A percentile compares a stretch with the other conserved stretches of the same genome.
These are phyloP conservation scores for Aspergillus ustus DNA, from an alignment of 2,329 filamentous ascomycete species.

Conservation along the genomic window DNA sequence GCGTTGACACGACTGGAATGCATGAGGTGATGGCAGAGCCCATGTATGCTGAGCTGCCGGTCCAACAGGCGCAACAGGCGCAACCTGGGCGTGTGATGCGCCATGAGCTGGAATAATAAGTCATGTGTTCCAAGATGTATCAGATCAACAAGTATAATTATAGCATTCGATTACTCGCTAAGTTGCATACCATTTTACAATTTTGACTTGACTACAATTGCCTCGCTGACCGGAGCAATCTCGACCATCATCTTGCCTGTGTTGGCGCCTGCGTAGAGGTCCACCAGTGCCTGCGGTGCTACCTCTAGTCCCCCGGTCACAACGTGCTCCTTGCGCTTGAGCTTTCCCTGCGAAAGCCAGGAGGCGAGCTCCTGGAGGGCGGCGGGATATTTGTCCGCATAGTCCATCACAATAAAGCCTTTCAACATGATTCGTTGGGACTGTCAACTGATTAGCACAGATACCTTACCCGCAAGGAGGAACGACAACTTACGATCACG, in stretches of 20 bases:
- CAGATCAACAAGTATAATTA: not conserved
- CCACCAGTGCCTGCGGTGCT: conserved; percentile 66
- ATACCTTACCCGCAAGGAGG: not conserved
- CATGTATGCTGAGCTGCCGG: not conserved
- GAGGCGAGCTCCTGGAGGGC: conserved; percentile 65
- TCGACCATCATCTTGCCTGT: conserved; percentile 66
- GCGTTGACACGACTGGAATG: not conserved
- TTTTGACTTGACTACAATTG: conserved; percentile 44
- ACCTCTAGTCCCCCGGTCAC: conserved; percentile 69
- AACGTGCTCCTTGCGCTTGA: conserved; percentile 73
- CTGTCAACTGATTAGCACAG: conserved; percentile 29
- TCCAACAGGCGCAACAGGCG: not conserved
- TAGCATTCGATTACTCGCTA: not conserved
- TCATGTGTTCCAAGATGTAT: not conserved
- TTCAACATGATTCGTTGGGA: conserved; percentile 58
- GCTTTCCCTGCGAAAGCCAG: conserved; percentile 73
- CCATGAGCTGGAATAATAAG: not conserved
- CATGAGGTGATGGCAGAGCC: not conserved
- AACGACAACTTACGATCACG: conserved; percentile 39
- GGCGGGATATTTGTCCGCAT: conserved; percentile 58
- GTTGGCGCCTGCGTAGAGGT: conserved; percentile 71
- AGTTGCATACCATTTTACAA: conserved; percentile 35
- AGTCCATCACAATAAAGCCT: conserved; percentile 77
- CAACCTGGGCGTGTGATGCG: not conserved
- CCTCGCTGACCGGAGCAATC: conserved; percentile 43